phyloP scores from a whole-genome alignment of 2,329 filamentous ascomycete genomes.

The Spiromastix sp. region DNA sequence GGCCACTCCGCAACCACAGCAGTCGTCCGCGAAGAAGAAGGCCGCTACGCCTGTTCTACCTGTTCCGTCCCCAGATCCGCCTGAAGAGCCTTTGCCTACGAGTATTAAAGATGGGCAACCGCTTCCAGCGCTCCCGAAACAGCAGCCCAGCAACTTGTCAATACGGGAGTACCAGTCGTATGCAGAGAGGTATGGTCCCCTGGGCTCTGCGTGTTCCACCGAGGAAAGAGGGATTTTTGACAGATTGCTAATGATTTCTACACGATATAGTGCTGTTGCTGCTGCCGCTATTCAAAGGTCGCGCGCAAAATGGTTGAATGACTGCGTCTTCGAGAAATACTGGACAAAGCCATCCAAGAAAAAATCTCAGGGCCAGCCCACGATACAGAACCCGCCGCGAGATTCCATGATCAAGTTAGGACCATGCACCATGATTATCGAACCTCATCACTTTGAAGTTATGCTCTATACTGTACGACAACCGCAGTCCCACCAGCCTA shows the following conservation, averaged over 20 bases:
- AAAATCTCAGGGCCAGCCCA: constrained; percentile 38
- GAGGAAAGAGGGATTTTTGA: no score
- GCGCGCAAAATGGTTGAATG: constrained; percentile 45
- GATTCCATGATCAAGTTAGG: constrained; percentile 47
- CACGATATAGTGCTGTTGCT: constrained; percentile 41
- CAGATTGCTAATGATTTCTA: neutral
- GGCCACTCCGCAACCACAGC: constrained; percentile 23
- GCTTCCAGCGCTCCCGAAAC: constrained; percentile 43
- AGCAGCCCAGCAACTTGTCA: constrained; percentile 40
- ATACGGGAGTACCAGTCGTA: constrained; percentile 49
- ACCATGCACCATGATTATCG: constrained; percentile 49
- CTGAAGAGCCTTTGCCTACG: constrained; percentile 37
- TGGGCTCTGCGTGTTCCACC: no score
- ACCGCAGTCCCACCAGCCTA: constrained; percentile 27
- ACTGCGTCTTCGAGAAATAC: constrained; percentile 46
- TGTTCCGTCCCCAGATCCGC: constrained; percentile 20
- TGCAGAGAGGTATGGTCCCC: constrained; percentile 41
- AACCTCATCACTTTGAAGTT: constrained; percentile 53
- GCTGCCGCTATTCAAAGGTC: constrained; percentile 49
- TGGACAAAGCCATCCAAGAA: constrained; percentile 49
- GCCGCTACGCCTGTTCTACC: constrained; percentile 20
- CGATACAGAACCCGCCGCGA: constrained; percentile 38
- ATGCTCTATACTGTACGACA: constrained; percentile 47
- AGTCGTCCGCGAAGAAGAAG: constrained; percentile 23
- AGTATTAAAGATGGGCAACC: constrained; percentile 43